Conservation (phyloP, 2,329 filamentous ascomycete genomes). For the Xylaria sp. region DNA sequence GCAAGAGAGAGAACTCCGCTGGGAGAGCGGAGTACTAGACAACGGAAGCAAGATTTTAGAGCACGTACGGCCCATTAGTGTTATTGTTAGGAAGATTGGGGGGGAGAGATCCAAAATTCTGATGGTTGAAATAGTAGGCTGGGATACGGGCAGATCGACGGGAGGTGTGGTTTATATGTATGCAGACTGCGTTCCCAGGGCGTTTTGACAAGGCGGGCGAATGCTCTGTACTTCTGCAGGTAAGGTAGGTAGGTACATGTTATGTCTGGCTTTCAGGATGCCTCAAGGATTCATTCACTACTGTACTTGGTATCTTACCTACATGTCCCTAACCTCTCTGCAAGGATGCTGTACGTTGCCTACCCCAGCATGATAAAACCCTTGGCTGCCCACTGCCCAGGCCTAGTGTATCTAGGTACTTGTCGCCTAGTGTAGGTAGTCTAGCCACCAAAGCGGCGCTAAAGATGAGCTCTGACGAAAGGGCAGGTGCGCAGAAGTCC, state of each 20-base stretch:
- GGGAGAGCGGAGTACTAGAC: conserved; percentile 45
- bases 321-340: neutral
- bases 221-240: neutral
- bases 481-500: neutral
- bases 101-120: neutral
- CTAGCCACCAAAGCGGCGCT: neutral
- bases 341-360: neutral
- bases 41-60: conserved; percentile 40
- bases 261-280: neutral
- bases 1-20: conserved; percentile 45
- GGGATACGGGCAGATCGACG: neutral
- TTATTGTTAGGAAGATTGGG: conserved; percentile 31
- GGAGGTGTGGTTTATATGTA: conserved; percentile 25
- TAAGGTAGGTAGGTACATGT: neutral
- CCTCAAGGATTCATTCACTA: conserved; percentile 1
- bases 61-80: conserved; percentile 35
- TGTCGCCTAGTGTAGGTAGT: neutral
- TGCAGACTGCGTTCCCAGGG: conserved; percentile 1
- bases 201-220: neutral
- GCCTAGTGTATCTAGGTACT: neutral
- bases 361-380: conserved; percentile 10
- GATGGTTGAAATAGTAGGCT: neutral
- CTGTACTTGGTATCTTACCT: neutral
- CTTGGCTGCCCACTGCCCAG: conserved; percentile 1
- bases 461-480: conserved; percentile 19